phyloP scores from a whole-genome alignment of 129 eudicot species.

The Smallanthus sonchifolius region DNA sequence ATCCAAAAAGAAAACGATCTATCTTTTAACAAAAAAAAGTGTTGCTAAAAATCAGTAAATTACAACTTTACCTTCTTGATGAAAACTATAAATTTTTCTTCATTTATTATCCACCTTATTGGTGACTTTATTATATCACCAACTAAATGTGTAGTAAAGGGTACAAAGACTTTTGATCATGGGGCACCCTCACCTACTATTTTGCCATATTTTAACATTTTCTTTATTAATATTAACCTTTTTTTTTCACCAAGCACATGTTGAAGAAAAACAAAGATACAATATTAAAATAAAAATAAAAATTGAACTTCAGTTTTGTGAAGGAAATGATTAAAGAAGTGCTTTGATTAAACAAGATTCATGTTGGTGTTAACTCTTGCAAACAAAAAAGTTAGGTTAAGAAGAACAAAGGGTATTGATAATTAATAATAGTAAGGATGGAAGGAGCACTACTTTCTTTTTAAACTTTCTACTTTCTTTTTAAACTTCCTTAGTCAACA shows the following conservation, averaged over 20 bases:
- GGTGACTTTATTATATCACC: background rate
- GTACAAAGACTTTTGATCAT: background rate
- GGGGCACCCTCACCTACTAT: background rate
- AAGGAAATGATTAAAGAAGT: background rate
- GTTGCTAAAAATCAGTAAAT: too few relatives aligned
- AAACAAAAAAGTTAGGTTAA: background rate
- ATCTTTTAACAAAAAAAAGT: too few relatives aligned
- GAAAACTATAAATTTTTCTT: background rate
- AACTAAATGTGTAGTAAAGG: background rate
- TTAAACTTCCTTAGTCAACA: too few relatives aligned
- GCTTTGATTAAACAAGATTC: background rate
- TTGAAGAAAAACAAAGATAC: background rate
- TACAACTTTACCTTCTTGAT: background rate
- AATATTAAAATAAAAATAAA: background rate
- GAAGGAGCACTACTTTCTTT: too few relatives aligned
- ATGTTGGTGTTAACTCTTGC: background rate
- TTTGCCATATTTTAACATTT: background rate
- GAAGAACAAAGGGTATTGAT: background rate
- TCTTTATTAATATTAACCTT: background rate
- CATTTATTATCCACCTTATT: background rate
- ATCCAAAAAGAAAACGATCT: too few relatives aligned
- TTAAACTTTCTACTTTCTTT: too few relatives aligned
- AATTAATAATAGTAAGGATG: too few relatives aligned
- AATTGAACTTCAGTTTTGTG: background rate
- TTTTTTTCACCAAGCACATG: background rate